phyloP scores from a whole-genome alignment of 2,329 filamentous ascomycete species.

The Aspergillus pseudoterreus region DNA sequence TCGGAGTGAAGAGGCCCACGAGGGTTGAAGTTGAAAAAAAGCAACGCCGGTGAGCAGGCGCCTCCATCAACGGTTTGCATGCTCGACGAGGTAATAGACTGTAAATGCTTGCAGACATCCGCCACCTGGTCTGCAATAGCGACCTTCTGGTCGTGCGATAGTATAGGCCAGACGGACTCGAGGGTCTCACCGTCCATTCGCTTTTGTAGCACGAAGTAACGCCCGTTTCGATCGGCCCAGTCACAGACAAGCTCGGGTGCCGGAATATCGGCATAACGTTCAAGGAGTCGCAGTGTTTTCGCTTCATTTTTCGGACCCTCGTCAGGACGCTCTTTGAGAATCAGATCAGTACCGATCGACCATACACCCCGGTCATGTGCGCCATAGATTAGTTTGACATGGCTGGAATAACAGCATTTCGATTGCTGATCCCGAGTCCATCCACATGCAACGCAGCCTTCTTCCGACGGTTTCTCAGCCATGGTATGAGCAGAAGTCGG shows the following conservation, averaged over 20 bases:
- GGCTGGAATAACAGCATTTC: conserved; percentile 11
- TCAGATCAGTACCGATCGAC: conserved; percentile 18
- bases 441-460: conserved; percentile 7
- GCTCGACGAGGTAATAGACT: conserved; percentile 8
- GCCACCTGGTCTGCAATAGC: conserved; percentile 16
- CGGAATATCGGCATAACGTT: conserved; percentile 10
- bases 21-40: conserved; percentile 11
- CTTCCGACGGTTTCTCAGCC: neutral
- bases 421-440: conserved; percentile 10
- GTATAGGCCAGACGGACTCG: conserved; percentile 13
- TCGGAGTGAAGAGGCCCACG: conserved; percentile 17
- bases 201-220: conserved; percentile 14
- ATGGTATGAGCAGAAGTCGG: neutral
- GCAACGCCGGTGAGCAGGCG: conserved; percentile 11
- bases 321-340: conserved; percentile 19
- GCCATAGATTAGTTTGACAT: conserved; percentile 16
- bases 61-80: conserved; percentile 4
- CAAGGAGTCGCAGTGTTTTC: conserved; percentile 7
- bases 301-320: conserved; percentile 12
- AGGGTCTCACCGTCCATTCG: conserved; percentile 15
- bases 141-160: conserved; percentile 11
- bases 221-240: conserved; percentile 15
- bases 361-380: conserved; percentile 12
- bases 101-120: conserved; percentile 11
- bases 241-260: conserved; percentile 13